Percentiles rank a stretch among this genome's conserved stretches.
Evolutionary conservation across 441 rosid genomes (phyloP).

Genomic region (Gossypium schwendimanii): DNA sequence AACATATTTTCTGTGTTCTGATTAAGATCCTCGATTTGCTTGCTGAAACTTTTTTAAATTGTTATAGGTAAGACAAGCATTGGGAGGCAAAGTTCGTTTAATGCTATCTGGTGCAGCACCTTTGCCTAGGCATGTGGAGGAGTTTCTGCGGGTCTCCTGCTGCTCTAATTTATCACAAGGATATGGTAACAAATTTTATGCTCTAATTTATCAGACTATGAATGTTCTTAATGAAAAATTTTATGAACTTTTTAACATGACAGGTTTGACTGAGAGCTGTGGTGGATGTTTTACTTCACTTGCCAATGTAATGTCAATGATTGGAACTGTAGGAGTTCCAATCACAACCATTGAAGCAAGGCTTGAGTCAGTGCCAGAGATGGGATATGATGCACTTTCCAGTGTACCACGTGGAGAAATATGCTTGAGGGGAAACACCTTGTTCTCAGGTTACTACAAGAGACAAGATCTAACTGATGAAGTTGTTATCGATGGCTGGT

Average conservation of each 20-base stretch:
- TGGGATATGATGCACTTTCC: constrained; percentile 84
- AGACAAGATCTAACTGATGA: constrained; percentile 72
- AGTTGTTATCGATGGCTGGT: constrained; percentile 81
- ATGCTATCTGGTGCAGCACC: constrained; percentile 95
- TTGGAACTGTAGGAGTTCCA: constrained; percentile 89
- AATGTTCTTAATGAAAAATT: no score
- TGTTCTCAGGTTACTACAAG: constrained; percentile 86
- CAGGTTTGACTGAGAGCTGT: constrained; percentile 86
- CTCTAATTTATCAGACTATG: no score
- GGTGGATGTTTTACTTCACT: constrained; percentile 80
- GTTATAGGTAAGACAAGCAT: constrained; percentile 57
- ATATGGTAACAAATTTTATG: constrained; percentile 43
- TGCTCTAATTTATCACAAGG: constrained; percentile 83
- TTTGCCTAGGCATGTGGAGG: constrained; percentile 79
- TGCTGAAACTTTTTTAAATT: constrained; percentile 7
- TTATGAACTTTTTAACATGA: not conserved
- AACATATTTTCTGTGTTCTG: not conserved
- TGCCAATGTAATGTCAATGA: constrained; percentile 66
- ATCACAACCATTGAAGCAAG: constrained; percentile 84
- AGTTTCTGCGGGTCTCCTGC: constrained; percentile 69
- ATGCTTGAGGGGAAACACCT: constrained; percentile 64
- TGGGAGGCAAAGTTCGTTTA: constrained; percentile 73
- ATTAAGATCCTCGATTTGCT: not conserved
- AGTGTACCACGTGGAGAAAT: constrained; percentile 63
- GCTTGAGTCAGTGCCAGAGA: constrained; percentile 83